Conservation (phyloP, 768 basidiomycete species). For the Ramaria rubella region DNA sequence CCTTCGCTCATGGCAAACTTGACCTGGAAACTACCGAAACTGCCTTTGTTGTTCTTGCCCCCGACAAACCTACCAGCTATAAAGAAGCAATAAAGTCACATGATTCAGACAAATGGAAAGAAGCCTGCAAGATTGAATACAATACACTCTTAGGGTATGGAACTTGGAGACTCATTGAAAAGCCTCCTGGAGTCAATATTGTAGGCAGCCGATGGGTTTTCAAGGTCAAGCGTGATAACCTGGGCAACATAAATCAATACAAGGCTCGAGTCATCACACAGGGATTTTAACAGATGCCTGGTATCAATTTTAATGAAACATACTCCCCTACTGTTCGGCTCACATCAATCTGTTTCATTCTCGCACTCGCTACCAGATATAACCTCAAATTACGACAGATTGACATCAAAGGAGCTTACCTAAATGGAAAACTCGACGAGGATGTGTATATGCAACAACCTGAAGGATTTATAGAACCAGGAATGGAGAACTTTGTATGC, state of each 20-base stretch:
- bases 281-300: slow-evolving; percentile 21
- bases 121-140: not conserved
- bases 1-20: not conserved
- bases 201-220: slow-evolving; percentile 22
- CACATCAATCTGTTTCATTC: not conserved
- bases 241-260: slow-evolving; percentile 16
- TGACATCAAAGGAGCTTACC: slow-evolving; percentile 25
- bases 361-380: slow-evolving; percentile 3
- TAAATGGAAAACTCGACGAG: slow-evolving; percentile 26
- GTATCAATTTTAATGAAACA: slow-evolving; percentile 22
- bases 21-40: not conserved
- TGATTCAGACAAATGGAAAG: slow-evolving; percentile 3
- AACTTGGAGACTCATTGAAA: slow-evolving; percentile 20
- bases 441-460: slow-evolving; percentile 29
- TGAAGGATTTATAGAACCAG: slow-evolving; percentile 12
- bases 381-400: slow-evolving; percentile 22
- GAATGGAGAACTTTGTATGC: not conserved
- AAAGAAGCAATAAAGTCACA: slow-evolving; percentile 10
- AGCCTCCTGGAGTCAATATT: slow-evolving; percentile 14
- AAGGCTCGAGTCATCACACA: slow-evolving; percentile 23
- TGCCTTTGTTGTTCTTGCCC: not conserved
- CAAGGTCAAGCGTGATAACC: slow-evolving; percentile 17
- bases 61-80: slow-evolving; percentile 1
- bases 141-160: slow-evolving; percentile 4
- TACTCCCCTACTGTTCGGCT: slow-evolving; percentile 12